Conservation (phyloP, 805 yeast species). For the Ogataea henricii region DNA sequence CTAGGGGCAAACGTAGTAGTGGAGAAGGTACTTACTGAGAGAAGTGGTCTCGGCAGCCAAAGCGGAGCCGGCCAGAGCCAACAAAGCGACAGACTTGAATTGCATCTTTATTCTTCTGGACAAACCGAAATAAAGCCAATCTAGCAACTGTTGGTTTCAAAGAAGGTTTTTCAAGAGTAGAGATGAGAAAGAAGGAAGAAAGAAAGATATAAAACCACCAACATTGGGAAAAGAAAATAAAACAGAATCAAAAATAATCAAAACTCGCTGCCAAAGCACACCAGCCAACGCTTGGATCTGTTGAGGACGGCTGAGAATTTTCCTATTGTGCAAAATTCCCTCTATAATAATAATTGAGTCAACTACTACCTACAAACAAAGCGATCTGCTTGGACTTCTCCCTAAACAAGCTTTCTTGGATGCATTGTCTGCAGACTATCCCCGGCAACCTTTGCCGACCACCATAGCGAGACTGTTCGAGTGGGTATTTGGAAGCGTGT, state of each 20-base stretch:
- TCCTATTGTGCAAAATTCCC: slow-evolving; percentile 2
- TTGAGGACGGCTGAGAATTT: background rate
- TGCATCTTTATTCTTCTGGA: slow-evolving; percentile 43
- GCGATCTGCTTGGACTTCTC: slow-evolving; percentile 6
- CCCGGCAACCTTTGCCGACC: slow-evolving; percentile 3
- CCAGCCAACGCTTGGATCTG: slow-evolving; percentile 6
- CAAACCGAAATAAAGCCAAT: slow-evolving; percentile 1
- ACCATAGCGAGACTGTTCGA: slow-evolving; percentile 2
- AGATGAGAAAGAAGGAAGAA: slow-evolving; percentile 6
- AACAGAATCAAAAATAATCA: slow-evolving; percentile 9
- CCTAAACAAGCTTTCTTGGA: background rate
- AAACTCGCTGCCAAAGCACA: slow-evolving; percentile 3
- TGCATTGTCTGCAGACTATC: background rate
- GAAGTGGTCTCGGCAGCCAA: slow-evolving; percentile 41
- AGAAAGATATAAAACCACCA: slow-evolving; percentile 13
- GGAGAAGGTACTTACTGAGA: slow-evolving; percentile 35
- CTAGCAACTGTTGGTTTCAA: background rate
- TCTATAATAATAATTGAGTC: slow-evolving; percentile 10
- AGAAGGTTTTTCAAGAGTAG: background rate
- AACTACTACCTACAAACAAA: slow-evolving; percentile 5
- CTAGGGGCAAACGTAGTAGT: background rate
- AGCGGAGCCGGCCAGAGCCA: slow-evolving; percentile 49
- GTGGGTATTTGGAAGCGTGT: no score
- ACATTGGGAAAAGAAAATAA: slow-evolving; percentile 11
- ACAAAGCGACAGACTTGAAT: slow-evolving; percentile 51